A percentile compares a stretch with the other conserved stretches of the same genome.
These are phyloP conservation scores for Ceratobasidium sp. DNA, from an alignment of 1,284 basidiomycete species.

Conservation along the genomic window DNA sequence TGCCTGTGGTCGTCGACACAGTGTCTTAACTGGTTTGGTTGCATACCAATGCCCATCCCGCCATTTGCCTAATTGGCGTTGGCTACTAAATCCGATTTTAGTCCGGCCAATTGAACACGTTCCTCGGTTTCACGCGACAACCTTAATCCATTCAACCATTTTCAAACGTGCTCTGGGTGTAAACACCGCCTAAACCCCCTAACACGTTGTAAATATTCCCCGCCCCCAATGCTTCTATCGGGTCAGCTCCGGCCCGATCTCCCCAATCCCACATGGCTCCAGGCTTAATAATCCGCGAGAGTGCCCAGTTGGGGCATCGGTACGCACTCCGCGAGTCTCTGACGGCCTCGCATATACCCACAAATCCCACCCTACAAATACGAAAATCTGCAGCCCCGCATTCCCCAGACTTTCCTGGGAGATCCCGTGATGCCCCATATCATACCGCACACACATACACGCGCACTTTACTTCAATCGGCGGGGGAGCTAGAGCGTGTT, in stretches of 20 bases:
- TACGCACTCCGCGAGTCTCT: not conserved
- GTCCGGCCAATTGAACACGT: not conserved
- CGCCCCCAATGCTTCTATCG: conserved; percentile 14
- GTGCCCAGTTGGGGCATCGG: not conserved
- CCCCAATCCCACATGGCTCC: no score
- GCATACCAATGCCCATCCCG: not conserved
- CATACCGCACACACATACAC: not conserved
- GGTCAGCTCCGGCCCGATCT: not conserved
- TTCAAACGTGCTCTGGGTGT: not conserved
- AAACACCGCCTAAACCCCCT: conserved; percentile 12
- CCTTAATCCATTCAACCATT: not conserved
- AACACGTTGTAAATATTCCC: conserved; percentile 34
- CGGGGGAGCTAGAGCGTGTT: not conserved
- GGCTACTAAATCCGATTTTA: conserved; percentile 1
- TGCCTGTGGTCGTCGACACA: not conserved
- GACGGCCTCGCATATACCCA: no score
- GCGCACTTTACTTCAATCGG: conserved; percentile 17
- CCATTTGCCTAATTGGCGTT: conserved; percentile 6
- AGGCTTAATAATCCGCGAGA: no score
- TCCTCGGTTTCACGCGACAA: conserved; percentile 3
- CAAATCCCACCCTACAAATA: no score
- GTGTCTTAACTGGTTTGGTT: not conserved
- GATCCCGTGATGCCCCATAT: not conserved
- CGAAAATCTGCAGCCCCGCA: no score
- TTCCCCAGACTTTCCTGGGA: not conserved